Base-by-base conservation (phyloP, 805 yeast genomes). In the Cyberlindnera meyerae region DNA sequence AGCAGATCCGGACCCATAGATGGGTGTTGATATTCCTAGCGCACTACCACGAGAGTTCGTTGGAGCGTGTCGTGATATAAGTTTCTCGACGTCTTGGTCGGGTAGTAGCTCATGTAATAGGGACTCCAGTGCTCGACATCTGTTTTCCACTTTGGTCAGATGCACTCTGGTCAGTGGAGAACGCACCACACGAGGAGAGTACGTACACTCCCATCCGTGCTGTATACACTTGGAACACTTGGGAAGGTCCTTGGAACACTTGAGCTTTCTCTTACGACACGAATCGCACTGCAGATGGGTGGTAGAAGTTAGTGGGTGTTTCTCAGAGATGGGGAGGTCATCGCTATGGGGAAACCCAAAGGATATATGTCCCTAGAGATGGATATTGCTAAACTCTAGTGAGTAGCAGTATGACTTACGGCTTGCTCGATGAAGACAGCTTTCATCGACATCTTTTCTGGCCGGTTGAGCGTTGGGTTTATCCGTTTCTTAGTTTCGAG, bases 111-210 rank as follows among this genome's bases (percentile, higher is more conserved):
- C 67, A 16, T 53, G 45, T 8, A 77, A 47, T 9, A 77, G 44
- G 9, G 49, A 44, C 51, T 77, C 81, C 38, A 78, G 53, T 26
- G 58, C 65, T 24, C 63, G 57, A 5, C 73, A 72, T 32, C 77
- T 58, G 35, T 65, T 70, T 58, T 86, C 95, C 20, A 86, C 87
- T 36, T 73, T 73, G 12, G 95, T 85, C 46, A 86, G 62, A 61
- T 84, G 82, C 4, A 82, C 86, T 47, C 96, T 65, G 0, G 95
- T 86, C 38, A 86, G 62, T 0, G 95, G 95, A 5, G 90, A 78
- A 37, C 95, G 66, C 24, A 82, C 79, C 2, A 79, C 72, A 42
- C 83, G 68, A 12, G 96, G 95, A 16, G 89, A 79, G 54, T 86
- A 86, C 2, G 74, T 61, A 58, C 96, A 86, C 22, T 72, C 71